Percentiles rank a stretch among this genome's conserved stretches.
Conservation (phyloP, 805 yeast genomes). For the Cyberlindnera bimundalis region DNA sequence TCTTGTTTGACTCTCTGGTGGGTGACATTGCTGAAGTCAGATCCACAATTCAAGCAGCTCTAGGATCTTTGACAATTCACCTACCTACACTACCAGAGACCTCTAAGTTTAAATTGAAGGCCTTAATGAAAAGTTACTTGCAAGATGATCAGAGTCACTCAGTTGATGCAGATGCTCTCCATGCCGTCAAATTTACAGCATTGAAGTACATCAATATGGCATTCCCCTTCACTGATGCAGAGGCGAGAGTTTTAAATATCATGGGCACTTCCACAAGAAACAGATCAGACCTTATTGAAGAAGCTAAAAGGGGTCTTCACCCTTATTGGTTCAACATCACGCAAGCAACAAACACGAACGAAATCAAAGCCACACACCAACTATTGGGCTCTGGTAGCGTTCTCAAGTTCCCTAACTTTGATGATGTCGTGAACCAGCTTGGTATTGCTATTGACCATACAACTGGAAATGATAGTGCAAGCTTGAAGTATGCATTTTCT, state of each 20-base stretch:
- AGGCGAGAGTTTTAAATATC: slow-evolving; percentile 64
- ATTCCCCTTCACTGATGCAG: slow-evolving; percentile 63
- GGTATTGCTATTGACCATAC: slow-evolving; percentile 27
- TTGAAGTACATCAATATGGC: slow-evolving; percentile 61
- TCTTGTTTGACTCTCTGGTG: slow-evolving; percentile 66
- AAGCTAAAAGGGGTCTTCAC: slow-evolving; percentile 73
- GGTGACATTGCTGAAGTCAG: slow-evolving; percentile 62
- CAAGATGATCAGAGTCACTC: slow-evolving; percentile 30
- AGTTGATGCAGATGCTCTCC: slow-evolving; percentile 33
- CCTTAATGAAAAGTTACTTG: slow-evolving; percentile 35
- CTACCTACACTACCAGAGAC: slow-evolving; percentile 37
- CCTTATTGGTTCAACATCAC: slow-evolving; percentile 73
- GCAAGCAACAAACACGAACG: slow-evolving; percentile 42
- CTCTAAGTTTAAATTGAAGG: slow-evolving; percentile 42
- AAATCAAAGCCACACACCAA: slow-evolving; percentile 42
- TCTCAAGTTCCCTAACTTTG: slow-evolving; percentile 54
- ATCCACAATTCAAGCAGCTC: slow-evolving; percentile 66
- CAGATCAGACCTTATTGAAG: slow-evolving; percentile 73
- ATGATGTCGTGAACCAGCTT: slow-evolving; percentile 34
- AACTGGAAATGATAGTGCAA: slow-evolving; percentile 24
- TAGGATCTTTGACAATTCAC: slow-evolving; percentile 54
- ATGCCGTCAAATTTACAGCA: slow-evolving; percentile 58
- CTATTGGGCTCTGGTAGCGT: slow-evolving; percentile 38
- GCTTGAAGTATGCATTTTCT: slow-evolving; percentile 33
- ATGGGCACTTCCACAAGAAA: slow-evolving; percentile 57